phyloP scores from a whole-genome alignment of 345 rosid genomes.

The Bruguiera gymnorhiza region DNA sequence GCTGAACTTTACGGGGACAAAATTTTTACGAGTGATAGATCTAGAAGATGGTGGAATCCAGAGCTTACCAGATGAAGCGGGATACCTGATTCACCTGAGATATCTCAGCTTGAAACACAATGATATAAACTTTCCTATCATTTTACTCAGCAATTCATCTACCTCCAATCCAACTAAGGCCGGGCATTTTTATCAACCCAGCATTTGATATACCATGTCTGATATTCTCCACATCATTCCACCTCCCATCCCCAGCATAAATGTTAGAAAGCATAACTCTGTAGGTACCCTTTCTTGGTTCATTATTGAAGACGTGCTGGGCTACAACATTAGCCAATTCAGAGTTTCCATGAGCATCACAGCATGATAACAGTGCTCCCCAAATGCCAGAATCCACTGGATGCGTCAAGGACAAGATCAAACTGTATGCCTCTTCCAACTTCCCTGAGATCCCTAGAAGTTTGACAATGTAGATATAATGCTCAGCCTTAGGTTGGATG shows the following conservation, averaged over 20 bases:
- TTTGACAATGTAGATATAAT: conserved; percentile 72
- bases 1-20: conserved; percentile 30
- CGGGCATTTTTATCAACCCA: conserved; percentile 49
- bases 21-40: conserved; percentile 31
- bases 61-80: conserved; percentile 35
- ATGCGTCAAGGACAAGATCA: conserved; percentile 49
- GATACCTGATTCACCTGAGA: conserved; percentile 33
- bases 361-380: conserved; percentile 85
- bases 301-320: conserved; percentile 43
- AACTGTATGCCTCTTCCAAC: conserved; percentile 62
- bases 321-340: conserved; percentile 65
- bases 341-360: conserved; percentile 51
- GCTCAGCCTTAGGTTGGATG: conserved; percentile 56
- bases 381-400: conserved; percentile 75
- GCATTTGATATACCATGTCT: conserved; percentile 40
- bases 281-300: conserved; percentile 55
- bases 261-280: conserved; percentile 71
- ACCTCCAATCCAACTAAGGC: conserved; percentile 54
- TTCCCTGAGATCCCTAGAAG: conserved; percentile 71
- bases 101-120: conserved; percentile 38
- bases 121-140: conserved; percentile 5
- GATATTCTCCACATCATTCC: conserved; percentile 60
- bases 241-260: conserved; percentile 70
- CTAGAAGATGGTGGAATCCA: conserved; percentile 29
- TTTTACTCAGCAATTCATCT: conserved; percentile 9